Percentiles rank a stretch among this genome's conserved stretches.
These are phyloP conservation scores for Stemphylium vesicarium DNA, from an alignment of 2,329 filamentous ascomycete species.

Conservation along the genomic window DNA sequence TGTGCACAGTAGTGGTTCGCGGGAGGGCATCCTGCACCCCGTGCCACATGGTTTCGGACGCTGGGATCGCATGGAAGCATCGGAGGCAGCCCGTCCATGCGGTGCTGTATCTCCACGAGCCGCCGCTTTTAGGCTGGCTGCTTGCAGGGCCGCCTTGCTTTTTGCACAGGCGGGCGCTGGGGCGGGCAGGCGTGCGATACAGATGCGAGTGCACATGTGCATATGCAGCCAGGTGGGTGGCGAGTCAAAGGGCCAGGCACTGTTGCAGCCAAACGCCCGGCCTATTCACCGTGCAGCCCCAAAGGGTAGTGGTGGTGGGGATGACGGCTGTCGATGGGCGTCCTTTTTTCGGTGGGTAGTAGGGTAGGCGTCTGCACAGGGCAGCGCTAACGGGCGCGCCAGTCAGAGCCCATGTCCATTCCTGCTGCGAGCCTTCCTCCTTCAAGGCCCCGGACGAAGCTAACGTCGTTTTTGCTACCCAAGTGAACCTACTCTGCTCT, in stretches of 20 bases:
- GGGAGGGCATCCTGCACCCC: conserved; percentile 16
- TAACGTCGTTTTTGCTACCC: conserved; percentile 37
- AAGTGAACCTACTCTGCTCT: conserved; percentile 22
- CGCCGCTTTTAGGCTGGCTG: conserved; percentile 22
- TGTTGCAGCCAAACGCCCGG: conserved; percentile 1
- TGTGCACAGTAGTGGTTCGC: conserved; percentile 18
- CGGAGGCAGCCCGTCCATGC: conserved; percentile 16
- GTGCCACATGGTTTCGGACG: conserved; percentile 21
- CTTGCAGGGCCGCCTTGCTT: neutral
- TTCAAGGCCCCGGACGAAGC: conserved; percentile 23
- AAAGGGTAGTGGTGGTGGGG: conserved; percentile 1
- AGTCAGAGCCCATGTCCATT: conserved; percentile 26
- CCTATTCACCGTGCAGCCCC: conserved; percentile 1
- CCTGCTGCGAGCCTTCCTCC: conserved; percentile 1
- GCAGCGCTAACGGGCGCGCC: conserved; percentile 29
- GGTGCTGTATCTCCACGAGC: conserved; percentile 5
- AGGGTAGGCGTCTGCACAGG: conserved; percentile 21
- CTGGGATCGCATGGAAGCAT: conserved; percentile 25
- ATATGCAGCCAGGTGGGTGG: neutral
- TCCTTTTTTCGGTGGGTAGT: conserved; percentile 20
- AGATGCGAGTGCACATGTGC: too few species aligned
- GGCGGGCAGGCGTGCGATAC: too few species aligned
- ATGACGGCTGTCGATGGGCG: conserved; percentile 3
- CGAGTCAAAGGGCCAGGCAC: neutral
- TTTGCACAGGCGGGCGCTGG: neutral